Base-by-base conservation (phyloP, 176 grass and related monocot genomes). In the Eragrostis nindensis region DNA sequence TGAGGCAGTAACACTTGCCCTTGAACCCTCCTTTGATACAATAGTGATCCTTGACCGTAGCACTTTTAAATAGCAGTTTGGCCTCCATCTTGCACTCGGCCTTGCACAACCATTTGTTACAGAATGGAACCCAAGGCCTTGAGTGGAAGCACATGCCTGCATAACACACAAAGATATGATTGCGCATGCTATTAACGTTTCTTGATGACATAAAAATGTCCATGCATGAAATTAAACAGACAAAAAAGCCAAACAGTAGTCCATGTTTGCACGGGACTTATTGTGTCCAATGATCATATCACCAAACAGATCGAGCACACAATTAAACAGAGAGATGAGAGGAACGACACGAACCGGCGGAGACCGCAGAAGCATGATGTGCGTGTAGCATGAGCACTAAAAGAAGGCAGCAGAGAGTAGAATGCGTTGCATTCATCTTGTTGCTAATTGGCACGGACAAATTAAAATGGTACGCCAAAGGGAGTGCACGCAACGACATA, bases 1-100 rank as follows among this genome's bases (percentile, higher is more conserved):
- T 18, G 6, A 8, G 9, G 40, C 74, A 76, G 24, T 45, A 62
- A 46, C 74, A 76, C 24, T 22, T 42, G 53, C 73, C 73, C 38
- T 62, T 76, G 73, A 76, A 11, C 24, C 74, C 74, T 26, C 74
- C 74, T 62, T 62, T 76, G 39, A 18, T 21, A 25, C 74, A 76
- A 39, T 62, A 27, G 8, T 76, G 40, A 3, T 45, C 56, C 55
- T 3, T 19, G 2, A 76, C 74, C 17, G 24, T 62, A 11, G 40
- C 32, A 36, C 32, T 36, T 36, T 1, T n/a, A 17, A 0, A 24
- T 5, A 26, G 10, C 62, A 76, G 7, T 29, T 62, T 18, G 1
- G 40, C 38, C 56, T 62, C 56, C 3, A 27, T 24, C 74, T 56
- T 62, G 16, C 74, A 76, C 74, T 76, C 74, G 14, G 7, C 1